These are phyloP conservation scores for Przewalskia tangutica DNA, from an alignment of 257 asterid species.

Conservation along the genomic window DNA sequence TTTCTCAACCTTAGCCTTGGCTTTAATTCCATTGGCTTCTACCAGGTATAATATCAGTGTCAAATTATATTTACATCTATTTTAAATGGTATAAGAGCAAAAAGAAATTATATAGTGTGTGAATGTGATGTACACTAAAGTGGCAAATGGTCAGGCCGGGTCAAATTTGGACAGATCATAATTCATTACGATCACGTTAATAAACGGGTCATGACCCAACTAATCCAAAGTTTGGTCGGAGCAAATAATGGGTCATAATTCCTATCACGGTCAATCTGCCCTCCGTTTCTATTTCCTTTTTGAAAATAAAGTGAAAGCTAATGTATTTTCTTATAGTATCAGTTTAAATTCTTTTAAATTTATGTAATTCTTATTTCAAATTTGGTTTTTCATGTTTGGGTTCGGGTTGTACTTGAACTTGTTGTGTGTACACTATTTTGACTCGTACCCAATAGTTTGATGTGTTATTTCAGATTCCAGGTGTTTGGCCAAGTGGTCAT, in stretches of 20 bases:
- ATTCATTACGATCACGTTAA: not conserved
- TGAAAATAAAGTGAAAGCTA: no score
- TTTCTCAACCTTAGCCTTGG: conserved; percentile 88
- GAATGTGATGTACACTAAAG: not conserved
- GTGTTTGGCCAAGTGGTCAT: no score
- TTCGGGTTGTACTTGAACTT: not conserved
- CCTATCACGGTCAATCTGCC: no score
- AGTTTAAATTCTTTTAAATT: no score
- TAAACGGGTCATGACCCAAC: not conserved
- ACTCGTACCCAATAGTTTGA: not conserved
- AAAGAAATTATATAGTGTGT: not conserved
- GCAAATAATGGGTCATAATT: no score
- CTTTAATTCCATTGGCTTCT: conserved; percentile 84
- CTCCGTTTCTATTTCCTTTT: no score
- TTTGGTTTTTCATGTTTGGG: no score
- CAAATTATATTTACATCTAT: not conserved
- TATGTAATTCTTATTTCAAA: not conserved
- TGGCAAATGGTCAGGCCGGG: not conserved
- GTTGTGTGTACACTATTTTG: not conserved
- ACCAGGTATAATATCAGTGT: conserved; percentile 41
- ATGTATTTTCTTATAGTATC: no score
- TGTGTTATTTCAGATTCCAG: not conserved
- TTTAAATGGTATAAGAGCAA: not conserved
- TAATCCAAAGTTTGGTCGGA: not conserved
- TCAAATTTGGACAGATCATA: not conserved